phyloP scores from a whole-genome alignment of 108 stramenopile species.

The Aurantiochytrium sp. region DNA sequence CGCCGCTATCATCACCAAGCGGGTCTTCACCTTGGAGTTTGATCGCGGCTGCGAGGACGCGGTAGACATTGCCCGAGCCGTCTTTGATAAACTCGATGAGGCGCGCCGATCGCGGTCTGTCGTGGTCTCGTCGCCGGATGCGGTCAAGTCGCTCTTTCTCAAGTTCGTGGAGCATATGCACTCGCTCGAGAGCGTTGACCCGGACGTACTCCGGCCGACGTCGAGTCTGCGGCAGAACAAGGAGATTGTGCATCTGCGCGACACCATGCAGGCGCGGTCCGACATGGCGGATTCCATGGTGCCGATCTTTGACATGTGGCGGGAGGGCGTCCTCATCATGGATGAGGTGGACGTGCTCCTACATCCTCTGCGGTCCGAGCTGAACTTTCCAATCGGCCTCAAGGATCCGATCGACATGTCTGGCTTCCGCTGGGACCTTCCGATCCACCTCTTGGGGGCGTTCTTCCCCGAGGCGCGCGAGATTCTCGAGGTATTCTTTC shows the following conservation, averaged over 20 bases:
- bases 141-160: constrained; percentile 92
- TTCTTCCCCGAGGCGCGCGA: constrained; percentile 76
- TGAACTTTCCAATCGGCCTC: constrained; percentile 96
- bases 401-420: constrained; percentile 96
- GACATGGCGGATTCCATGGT: constrained; percentile 41
- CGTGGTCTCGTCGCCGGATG: constrained; percentile 89
- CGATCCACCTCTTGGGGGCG: constrained; percentile 80
- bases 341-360: constrained; percentile 96
- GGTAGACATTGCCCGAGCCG: constrained; percentile 77
- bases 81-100: constrained; percentile 87
- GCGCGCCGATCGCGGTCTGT: constrained; percentile 87
- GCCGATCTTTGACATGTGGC: constrained; percentile 88
- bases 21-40: constrained; percentile 93
- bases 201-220: constrained; percentile 27
- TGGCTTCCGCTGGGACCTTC: constrained; percentile 89
- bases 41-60: constrained; percentile 63
- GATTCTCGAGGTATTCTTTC: constrained; percentile 28
- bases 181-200: constrained; percentile 65
- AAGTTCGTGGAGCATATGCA: constrained; percentile 97
- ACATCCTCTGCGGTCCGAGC: constrained; percentile 95
- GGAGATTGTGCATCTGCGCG: constrained; percentile 37
- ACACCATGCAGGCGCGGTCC: constrained; percentile 6
- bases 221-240: constrained; percentile 35
- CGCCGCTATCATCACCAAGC: constrained; percentile 87
- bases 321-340: constrained; percentile 79